Evolutionary conservation across 331 rosid species (phyloP), one percentile per base, ranked within the genome.

Genomic region (Malus hybrid): DNA sequence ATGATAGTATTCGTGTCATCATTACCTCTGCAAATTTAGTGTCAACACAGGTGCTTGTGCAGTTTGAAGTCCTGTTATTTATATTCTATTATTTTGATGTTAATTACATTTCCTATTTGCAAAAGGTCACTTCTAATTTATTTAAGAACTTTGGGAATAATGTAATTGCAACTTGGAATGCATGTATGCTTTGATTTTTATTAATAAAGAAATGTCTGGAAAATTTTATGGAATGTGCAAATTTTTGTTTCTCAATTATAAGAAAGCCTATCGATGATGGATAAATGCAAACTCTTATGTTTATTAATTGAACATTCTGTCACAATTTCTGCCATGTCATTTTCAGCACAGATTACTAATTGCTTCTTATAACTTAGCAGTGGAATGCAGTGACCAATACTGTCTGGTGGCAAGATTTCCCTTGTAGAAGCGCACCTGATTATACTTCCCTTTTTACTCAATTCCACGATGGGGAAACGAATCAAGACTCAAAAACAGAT

Each of bases 371-470:
- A 76, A 44, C 76, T 76, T 44, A 63, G 72, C 76, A 89, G 97
- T 89, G 97, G 97, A 89, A 63, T 73, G 36, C 70, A 66, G 94
- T 91, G 86, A 91, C 93, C 53, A 91, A 91, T 81, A 91, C 97
- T 36, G 32, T 89, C 77, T 91, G 97, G 97, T 91, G 97, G 95
- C 97, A 91, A 89, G 97, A 91, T 87, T 89, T 91, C 65, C 95
- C 94, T 70, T 70, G 65, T 4, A 75, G 77, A 71, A 65, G 68
- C 44, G 64, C 77, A 44, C 84, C 85, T 70, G 86, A 89, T 80
- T 86, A 74, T 86, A 66, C 82, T 12, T 85, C 88, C 28, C 93
- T 89, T 81, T 91, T 91, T 79, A 87, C 83, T 72, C 86, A 77
- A 81, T 34, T 64, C 62, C 73, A 69, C 18, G 12, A 74, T 11